Base-by-base conservation (phyloP, 805 yeast species). In the Hanseniaspora lindneri region DNA sequence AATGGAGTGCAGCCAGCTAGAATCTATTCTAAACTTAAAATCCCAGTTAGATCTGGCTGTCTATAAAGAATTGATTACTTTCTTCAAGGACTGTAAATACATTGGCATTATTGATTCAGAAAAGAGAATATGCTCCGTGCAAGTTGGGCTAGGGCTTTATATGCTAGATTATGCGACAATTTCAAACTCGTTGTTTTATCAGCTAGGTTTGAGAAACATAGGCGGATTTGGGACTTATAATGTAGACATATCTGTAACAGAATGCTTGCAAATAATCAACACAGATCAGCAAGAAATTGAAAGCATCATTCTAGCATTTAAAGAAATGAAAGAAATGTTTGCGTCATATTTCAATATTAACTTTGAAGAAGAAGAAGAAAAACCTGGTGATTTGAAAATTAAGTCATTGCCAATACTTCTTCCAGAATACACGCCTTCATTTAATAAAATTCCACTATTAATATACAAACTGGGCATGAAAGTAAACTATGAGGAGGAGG, bases 21-120 rank as follows among this genome's bases (percentile, higher is more conserved):
- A 74, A 10, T 80, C 89, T 54, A 69, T 89, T 1, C 60, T 66
- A n/a, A 66, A 69, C 2, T 69, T 92, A 4, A 64, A 80, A 20
- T 60, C 66, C 20, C 73, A 71, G 11, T 72, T 80, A 1, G 76
- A 76, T 37, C 54, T 55, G 0, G 53, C 61, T 0, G 65, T 74
- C 0, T 72, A 79, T 58, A 59, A 65, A n/a, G 71, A 72, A 4
- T 63, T 89, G 21, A 80, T 94, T 0, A 72, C 76, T 37, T 63
- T 85, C 1, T 77, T 89, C 61, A 72, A 80, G 8, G 76, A 82
- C 48, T 74, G 81, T 43, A 75, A 80, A 0, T 84, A 73, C 58
- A 80, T 92, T 8, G 98, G 98, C 0, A 65, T 89, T 3, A 88
- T 84, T 1, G 97, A 89, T 59, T 73, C 73, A 10, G 58, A 64